Evolutionary conservation across 2,329 filamentous ascomycete genomes (phyloP).

Genomic region (Dactylellina sp.): DNA sequence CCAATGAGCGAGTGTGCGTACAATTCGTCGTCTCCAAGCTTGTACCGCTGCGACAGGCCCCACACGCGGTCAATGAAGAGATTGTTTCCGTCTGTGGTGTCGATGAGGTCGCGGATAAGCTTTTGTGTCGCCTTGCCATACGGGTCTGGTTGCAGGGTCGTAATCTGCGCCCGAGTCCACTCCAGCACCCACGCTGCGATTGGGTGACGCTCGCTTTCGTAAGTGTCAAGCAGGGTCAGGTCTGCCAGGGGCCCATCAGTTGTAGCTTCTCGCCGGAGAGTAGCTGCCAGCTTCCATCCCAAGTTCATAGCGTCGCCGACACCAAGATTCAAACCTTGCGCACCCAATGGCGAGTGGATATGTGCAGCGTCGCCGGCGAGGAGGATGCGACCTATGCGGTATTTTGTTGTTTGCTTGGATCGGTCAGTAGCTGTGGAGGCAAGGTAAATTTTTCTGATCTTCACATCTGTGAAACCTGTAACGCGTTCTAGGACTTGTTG

Average conservation of each 20-base stretch:
- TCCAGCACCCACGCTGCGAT: neutral
- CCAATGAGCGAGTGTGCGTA: conserved; percentile 62
- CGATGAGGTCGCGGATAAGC: conserved; percentile 61
- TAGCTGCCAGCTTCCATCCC: conserved; percentile 68
- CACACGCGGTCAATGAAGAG: conserved; percentile 62
- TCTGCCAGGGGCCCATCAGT: neutral
- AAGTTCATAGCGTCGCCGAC: conserved; percentile 74
- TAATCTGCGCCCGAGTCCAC: conserved; percentile 59
- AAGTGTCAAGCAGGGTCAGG: conserved; percentile 49
- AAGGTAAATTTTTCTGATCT: conserved; percentile 59
- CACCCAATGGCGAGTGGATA: conserved; percentile 81
- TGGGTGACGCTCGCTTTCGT: conserved; percentile 52
- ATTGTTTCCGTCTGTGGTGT: conserved; percentile 61
- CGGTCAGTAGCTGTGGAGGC: conserved; percentile 70
- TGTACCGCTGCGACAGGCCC: conserved; percentile 63
- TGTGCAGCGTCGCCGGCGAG: conserved; percentile 81
- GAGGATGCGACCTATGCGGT: conserved; percentile 77
- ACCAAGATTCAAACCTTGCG: conserved; percentile 83
- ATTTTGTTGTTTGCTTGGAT: conserved; percentile 78
- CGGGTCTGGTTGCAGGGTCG: conserved; percentile 61
- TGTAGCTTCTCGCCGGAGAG: conserved; percentile 46
- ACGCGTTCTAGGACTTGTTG: conserved; percentile 60
- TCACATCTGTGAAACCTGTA: conserved; percentile 55
- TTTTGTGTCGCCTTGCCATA: conserved; percentile 60
- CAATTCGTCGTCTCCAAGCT: conserved; percentile 56